A percentile compares a stretch with the other conserved stretches of the same genome.
Evolutionary conservation across 371 early-diverging fungal species (phyloP).

Genomic region (Zancudomyces culisetae): DNA sequence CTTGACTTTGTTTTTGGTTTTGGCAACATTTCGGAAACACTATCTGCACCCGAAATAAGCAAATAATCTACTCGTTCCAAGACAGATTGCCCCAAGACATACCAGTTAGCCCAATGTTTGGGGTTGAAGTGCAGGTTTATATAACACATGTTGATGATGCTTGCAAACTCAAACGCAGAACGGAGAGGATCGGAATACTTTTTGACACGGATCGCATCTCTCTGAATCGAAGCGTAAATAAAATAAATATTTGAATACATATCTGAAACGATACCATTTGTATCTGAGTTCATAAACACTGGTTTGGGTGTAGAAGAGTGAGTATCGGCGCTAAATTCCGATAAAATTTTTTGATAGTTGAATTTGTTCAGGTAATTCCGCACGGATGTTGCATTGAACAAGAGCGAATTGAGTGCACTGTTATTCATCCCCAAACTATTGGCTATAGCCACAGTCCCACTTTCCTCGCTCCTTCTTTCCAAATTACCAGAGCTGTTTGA

Average conservation of each 20-base stretch:
- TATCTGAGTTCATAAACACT: no score
- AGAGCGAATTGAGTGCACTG: no score
- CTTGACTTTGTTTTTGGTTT: not conserved
- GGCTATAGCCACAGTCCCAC: no score
- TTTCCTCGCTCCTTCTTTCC: no score
- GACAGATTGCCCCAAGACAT: not conserved
- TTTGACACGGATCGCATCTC: not conserved
- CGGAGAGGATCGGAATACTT: not conserved
- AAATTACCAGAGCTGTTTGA: no score
- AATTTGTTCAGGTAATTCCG: no score
- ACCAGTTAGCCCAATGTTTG: not conserved
- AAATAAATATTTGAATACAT: not conserved
- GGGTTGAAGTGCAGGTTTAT: not conserved
- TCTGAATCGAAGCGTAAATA: not conserved
- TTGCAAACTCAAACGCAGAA: not conserved
- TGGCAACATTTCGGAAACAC: not conserved
- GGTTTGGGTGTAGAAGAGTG: no score
- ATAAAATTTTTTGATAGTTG: no score
- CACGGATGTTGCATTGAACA: no score
- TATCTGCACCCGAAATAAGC: not conserved
- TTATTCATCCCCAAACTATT: no score
- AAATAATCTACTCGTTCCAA: not conserved
- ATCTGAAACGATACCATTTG: not conserved
- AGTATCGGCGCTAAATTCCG: no score
- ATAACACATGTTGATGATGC: not conserved